Percentiles rank a stretch among this genome's conserved stretches.
Evolutionary conservation across 305 asterid genomes (phyloP).

Genomic region (Ruellia speciosa): DNA sequence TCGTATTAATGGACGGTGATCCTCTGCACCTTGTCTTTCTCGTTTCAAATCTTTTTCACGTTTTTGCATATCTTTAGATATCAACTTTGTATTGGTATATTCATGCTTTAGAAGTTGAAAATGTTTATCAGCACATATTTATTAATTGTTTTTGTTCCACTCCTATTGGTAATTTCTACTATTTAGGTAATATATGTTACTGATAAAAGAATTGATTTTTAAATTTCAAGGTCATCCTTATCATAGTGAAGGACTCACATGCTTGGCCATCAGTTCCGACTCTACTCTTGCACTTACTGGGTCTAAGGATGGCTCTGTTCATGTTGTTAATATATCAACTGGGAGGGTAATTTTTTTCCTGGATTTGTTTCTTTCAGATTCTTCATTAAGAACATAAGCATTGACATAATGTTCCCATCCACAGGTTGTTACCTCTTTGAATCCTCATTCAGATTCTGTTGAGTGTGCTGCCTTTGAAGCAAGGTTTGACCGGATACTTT

Average conservation of each 20-base stretch:
- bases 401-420: constrained; percentile 15
- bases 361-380: constrained; percentile 6
- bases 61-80: no score
- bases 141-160: no score
- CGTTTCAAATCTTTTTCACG: no score
- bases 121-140: no score
- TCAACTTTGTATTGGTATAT: no score
- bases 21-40: no score
- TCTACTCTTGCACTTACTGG: constrained; percentile 74
- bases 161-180: no score
- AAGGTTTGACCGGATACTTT: constrained; percentile 35
- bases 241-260: constrained; percentile 70
- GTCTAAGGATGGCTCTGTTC: constrained; percentile 63
- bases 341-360: constrained; percentile 44
- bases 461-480: constrained; percentile 74
- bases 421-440: constrained; percentile 72
- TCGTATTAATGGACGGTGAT: no score
- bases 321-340: constrained; percentile 57
- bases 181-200: no score
- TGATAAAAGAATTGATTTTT: not conserved
- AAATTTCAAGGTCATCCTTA: constrained; percentile 57
- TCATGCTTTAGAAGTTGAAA: no score
- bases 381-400: not conserved
- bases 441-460: constrained; percentile 66
- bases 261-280: constrained; percentile 68